Percentiles rank a stretch among this genome's conserved stretches.
phyloP scores from a whole-genome alignment of 495 filamentous ascomycete genomes.

The Lasiosphaeriaceae sp. region DNA sequence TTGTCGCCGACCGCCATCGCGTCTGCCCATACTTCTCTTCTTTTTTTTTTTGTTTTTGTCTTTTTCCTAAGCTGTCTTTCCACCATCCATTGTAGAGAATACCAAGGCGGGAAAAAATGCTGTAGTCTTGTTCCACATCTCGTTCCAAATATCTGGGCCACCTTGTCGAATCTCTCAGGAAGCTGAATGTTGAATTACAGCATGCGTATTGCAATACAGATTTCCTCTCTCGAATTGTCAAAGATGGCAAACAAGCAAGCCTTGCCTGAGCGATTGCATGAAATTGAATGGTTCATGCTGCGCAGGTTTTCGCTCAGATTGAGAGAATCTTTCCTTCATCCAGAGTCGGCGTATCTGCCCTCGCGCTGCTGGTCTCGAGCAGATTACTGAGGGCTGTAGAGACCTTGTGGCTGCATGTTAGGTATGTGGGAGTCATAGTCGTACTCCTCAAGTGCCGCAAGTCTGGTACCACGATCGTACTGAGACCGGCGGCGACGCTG shows the following conservation, averaged over 20 bases:
- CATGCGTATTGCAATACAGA: conserved; percentile 21
- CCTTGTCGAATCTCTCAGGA: conserved; percentile 7
- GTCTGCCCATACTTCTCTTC: conserved; percentile 12
- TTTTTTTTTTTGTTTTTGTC: conserved; percentile 13
- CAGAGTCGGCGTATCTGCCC: not conserved
- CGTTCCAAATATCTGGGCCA: conserved; percentile 14
- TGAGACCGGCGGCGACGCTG: conserved; percentile 73
- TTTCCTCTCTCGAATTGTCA: conserved; percentile 18
- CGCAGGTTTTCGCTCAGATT: conserved; percentile 1
- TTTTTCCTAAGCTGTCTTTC: not conserved
- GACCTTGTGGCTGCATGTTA: conserved; percentile 28
- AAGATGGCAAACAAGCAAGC: conserved; percentile 18
- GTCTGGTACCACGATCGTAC: conserved; percentile 67
- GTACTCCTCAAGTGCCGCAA: conserved; percentile 58
- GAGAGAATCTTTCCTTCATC: not conserved
- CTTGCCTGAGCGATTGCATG: conserved; percentile 1
- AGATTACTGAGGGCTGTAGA: conserved; percentile 15
- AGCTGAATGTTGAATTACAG: conserved; percentile 19
- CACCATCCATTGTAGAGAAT: not conserved
- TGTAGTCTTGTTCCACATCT: not conserved
- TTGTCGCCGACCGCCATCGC: conserved; percentile 13
- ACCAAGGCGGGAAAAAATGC: not conserved
- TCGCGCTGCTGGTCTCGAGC: not conserved
- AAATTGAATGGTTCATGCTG: conserved; percentile 4
- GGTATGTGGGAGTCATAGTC: conserved; percentile 38